Evolutionary conservation across 2,329 filamentous ascomycete species (phyloP).

Genomic region (Alternaria solani): DNA sequence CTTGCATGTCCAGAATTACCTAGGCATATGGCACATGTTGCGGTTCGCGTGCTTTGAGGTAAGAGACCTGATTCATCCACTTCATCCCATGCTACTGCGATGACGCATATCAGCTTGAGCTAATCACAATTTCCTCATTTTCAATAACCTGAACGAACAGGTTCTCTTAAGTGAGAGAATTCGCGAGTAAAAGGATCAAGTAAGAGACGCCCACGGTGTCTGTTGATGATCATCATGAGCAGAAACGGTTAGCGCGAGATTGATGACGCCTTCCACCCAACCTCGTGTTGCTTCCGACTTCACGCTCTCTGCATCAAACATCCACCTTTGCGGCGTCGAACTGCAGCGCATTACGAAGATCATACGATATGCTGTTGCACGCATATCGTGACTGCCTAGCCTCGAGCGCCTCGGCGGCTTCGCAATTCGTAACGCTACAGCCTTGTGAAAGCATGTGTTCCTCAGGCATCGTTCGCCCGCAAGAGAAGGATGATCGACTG

Average conservation of each 20-base stretch:
- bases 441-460: not conserved
- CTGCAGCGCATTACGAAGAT: not conserved
- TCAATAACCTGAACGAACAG: too few species aligned
- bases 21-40: too few species aligned
- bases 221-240: not conserved
- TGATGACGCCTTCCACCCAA: not conserved
- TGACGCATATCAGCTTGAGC: too few species aligned
- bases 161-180: too few species aligned
- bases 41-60: too few species aligned
- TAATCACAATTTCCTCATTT: too few species aligned
- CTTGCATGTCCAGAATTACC: too few species aligned
- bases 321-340: not conserved
- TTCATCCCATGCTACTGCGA: too few species aligned
- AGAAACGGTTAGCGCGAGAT: not conserved
- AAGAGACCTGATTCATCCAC: too few species aligned
- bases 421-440: not conserved
- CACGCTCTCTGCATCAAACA: not conserved
- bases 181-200: too few species aligned
- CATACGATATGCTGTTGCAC: not conserved
- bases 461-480: not conserved
- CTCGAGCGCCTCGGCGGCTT: not conserved
- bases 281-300: not conserved
- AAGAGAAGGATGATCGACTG: not conserved
- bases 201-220: too few species aligned
- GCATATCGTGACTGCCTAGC: not conserved